A percentile compares a stretch with the other conserved stretches of the same genome.
These are phyloP conservation scores for Coemansia sp. DNA, from an alignment of 192 early-diverging fungal genomes.

Conservation along the genomic window DNA sequence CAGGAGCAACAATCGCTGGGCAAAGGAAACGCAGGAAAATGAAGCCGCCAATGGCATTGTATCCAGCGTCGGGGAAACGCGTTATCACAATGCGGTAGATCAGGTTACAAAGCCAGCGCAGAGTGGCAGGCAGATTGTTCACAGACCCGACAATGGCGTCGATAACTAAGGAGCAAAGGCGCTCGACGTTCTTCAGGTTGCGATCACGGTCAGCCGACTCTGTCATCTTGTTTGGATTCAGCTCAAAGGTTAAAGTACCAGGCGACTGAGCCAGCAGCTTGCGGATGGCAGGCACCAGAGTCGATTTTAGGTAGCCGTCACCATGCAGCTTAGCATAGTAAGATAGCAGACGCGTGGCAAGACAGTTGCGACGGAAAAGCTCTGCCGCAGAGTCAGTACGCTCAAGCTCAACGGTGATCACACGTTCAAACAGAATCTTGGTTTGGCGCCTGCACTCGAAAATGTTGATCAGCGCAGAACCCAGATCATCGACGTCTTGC, in stretches of 20 bases:
- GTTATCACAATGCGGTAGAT: conserved; percentile 75
- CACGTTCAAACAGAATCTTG: conserved; percentile 73
- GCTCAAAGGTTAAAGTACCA: conserved; percentile 82
- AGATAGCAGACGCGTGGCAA: conserved; percentile 86
- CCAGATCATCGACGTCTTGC: conserved; percentile 87
- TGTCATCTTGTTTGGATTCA: conserved; percentile 78
- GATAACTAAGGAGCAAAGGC: conserved; percentile 75
- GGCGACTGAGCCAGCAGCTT: conserved; percentile 65
- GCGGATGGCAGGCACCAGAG: conserved; percentile 78
- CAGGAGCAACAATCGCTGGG: conserved; percentile 93
- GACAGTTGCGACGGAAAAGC: conserved; percentile 89
- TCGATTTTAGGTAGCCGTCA: conserved; percentile 75
- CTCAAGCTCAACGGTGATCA: conserved; percentile 83
- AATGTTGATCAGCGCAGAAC: conserved; percentile 71
- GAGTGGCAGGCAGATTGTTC: conserved; percentile 65
- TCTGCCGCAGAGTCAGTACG: conserved; percentile 82
- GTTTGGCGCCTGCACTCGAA: conserved; percentile 77
- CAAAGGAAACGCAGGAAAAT: conserved; percentile 96
- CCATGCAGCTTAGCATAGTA: conserved; percentile 83
- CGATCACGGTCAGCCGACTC: conserved; percentile 66
- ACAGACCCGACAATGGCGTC: conserved; percentile 81
- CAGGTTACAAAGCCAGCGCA: conserved; percentile 82
- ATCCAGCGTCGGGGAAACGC: conserved; percentile 82
- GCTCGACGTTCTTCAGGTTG: conserved; percentile 80
- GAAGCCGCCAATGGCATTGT: conserved; percentile 90